These are phyloP conservation scores for Ceratobasidium sp. DNA, from an alignment of 1,284 basidiomycete genomes.

Conservation along the genomic window DNA sequence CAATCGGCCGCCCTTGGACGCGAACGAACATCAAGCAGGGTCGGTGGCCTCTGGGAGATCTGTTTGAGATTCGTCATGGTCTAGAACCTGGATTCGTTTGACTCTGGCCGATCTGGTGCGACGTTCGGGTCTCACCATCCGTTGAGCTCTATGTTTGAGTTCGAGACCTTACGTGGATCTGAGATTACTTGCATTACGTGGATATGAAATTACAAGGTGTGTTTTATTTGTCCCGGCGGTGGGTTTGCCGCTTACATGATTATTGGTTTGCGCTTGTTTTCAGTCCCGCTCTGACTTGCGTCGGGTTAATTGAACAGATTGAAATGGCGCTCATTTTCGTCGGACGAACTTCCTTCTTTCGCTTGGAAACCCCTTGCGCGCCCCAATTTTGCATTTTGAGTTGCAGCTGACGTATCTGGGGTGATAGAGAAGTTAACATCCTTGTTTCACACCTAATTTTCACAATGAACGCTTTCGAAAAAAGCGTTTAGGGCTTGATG, in stretches of 20 bases:
- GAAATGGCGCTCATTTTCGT: too few relatives aligned
- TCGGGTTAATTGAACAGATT: too few relatives aligned
- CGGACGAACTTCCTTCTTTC: too few relatives aligned
- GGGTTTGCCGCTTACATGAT: background rate
- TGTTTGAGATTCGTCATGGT: background rate
- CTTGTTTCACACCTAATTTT: background rate
- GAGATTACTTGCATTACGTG: too few relatives aligned
- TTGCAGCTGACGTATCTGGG: background rate
- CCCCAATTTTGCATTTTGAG: background rate
- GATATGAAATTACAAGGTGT: background rate
- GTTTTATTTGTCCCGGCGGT: conserved; percentile 21
- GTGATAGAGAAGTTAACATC: background rate
- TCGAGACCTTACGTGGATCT: background rate
- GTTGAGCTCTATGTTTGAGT: background rate
- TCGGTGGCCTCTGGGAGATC: background rate
- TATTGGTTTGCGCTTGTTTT: conserved; percentile 6
- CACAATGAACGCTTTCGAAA: background rate
- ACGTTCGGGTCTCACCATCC: conserved; percentile 3
- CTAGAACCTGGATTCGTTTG: background rate
- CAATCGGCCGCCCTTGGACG: too few relatives aligned
- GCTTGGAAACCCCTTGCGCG: background rate
- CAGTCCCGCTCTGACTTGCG: too few relatives aligned
- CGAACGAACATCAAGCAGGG: background rate
- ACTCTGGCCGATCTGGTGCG: background rate
- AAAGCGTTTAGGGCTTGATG: conserved; percentile 27